phyloP scores from a whole-genome alignment of 2,329 filamentous ascomycete genomes.

The Phyllosticta citrichinensis region DNA sequence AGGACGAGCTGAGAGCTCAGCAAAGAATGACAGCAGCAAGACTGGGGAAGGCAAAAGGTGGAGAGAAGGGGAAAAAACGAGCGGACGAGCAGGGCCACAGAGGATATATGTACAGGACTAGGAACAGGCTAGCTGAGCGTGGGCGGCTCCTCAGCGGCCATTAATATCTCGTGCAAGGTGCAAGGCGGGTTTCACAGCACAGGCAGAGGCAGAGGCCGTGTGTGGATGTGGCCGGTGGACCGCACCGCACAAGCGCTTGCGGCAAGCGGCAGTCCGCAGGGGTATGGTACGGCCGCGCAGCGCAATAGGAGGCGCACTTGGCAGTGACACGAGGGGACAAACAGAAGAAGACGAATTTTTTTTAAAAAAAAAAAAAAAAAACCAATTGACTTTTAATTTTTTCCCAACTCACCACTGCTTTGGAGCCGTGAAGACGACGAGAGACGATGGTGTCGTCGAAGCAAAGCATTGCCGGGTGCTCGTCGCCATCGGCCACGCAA shows the following conservation, averaged over 20 bases:
- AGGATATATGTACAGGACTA: conserved; percentile 8
- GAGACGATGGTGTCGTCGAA: not conserved
- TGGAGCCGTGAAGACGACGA: not conserved
- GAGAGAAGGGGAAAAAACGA: not conserved
- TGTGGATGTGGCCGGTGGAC: not conserved
- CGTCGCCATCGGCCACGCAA: not conserved
- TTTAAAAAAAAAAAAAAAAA: too few species aligned
- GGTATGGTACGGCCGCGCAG: not conserved
- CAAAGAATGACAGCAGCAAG: conserved; percentile 23
- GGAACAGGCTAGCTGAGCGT: not conserved
- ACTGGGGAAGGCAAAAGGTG: conserved; percentile 11
- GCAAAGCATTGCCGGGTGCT: not conserved
- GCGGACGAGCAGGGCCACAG: not conserved
- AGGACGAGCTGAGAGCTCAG: conserved; percentile 24
- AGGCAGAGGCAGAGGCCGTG: not conserved
- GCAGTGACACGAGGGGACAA: not conserved
- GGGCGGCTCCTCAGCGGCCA: not conserved
- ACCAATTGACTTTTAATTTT: not conserved
- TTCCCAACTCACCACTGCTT: not conserved
- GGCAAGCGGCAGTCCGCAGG: not conserved
- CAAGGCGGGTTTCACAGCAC: not conserved
- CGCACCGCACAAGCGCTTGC: not conserved
- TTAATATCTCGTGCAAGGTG: not conserved
- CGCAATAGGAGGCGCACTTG: not conserved
- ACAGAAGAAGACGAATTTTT: too few species aligned